These are phyloP conservation scores for Trichoderma arundinaceum DNA, from an alignment of 2,329 filamentous ascomycete genomes.

Conservation along the genomic window DNA sequence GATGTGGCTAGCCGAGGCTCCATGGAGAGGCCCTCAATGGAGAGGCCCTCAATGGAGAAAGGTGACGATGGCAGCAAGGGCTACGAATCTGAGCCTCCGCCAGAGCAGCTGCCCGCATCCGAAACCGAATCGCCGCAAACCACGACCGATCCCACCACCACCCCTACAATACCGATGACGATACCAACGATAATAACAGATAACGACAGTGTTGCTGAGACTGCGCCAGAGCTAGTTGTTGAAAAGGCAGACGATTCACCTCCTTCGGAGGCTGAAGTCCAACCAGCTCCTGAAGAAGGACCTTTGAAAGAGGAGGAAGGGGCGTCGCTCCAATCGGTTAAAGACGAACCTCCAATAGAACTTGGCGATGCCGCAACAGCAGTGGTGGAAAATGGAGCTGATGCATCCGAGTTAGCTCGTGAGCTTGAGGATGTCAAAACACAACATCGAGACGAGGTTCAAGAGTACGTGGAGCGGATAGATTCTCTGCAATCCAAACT, in stretches of 20 bases:
- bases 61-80: slow-evolving; percentile 30
- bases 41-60: slow-evolving; percentile 36
- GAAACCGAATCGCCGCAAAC: slow-evolving; percentile 18
- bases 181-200: slow-evolving; percentile 13
- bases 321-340: not conserved
- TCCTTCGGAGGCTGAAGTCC: not conserved
- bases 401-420: slow-evolving; percentile 29
- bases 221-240: not conserved
- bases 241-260: not conserved
- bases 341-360: not conserved
- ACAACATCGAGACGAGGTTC: slow-evolving; percentile 76
- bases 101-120: slow-evolving; percentile 30
- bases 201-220: not conserved
- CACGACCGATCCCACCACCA: not conserved
- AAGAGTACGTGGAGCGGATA: slow-evolving; percentile 84
- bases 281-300: not conserved
- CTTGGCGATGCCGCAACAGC: not conserved
- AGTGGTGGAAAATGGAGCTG: slow-evolving; percentile 11
- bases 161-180: not conserved
- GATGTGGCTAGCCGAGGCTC: slow-evolving; percentile 42
- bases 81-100: slow-evolving; percentile 33
- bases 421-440: slow-evolving; percentile 39
- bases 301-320: not conserved
- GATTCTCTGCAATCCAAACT: slow-evolving; percentile 92
- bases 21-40: slow-evolving; percentile 41